phyloP scores from a whole-genome alignment of 2,329 filamentous ascomycete species.

The Lecanicillium sp. region DNA sequence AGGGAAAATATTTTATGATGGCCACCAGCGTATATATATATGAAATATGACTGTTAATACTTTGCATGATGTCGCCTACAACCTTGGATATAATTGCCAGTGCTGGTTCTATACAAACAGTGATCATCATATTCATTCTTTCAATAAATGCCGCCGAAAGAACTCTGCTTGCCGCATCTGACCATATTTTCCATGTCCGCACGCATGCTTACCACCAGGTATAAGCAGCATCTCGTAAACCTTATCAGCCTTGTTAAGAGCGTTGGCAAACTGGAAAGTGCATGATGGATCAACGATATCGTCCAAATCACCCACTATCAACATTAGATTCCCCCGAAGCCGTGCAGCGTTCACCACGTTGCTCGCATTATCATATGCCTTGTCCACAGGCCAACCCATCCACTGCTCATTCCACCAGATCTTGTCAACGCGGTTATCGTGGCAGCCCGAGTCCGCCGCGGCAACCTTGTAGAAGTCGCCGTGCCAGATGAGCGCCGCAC shows the following conservation, averaged over 20 bases:
- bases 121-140: too few species aligned
- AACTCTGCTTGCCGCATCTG: neutral
- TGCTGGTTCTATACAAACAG: too few species aligned
- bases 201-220: conserved; percentile 18
- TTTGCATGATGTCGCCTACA: too few species aligned
- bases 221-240: conserved; percentile 25
- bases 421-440: conserved; percentile 29
- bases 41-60: neutral
- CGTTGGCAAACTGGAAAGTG: conserved; percentile 23
- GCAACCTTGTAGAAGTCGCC: conserved; percentile 25
- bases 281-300: conserved; percentile 26
- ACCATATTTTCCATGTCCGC: neutral
- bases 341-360: conserved; percentile 24
- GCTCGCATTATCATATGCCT: conserved; percentile 22
- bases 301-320: conserved; percentile 26
- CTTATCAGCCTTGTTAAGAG: conserved; percentile 23
- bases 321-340: conserved; percentile 22
- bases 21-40: neutral
- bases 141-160: neutral
- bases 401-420: conserved; percentile 28
- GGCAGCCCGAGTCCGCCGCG: conserved; percentile 23
- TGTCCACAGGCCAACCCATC: conserved; percentile 27
- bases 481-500: conserved; percentile 23
- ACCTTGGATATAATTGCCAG: too few species aligned
- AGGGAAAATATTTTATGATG: neutral